Percentiles rank a stretch among this genome's conserved stretches.
These are phyloP conservation scores for Backusella sp. DNA, from an alignment of 192 early-diverging fungal genomes.

Conservation along the genomic window DNA sequence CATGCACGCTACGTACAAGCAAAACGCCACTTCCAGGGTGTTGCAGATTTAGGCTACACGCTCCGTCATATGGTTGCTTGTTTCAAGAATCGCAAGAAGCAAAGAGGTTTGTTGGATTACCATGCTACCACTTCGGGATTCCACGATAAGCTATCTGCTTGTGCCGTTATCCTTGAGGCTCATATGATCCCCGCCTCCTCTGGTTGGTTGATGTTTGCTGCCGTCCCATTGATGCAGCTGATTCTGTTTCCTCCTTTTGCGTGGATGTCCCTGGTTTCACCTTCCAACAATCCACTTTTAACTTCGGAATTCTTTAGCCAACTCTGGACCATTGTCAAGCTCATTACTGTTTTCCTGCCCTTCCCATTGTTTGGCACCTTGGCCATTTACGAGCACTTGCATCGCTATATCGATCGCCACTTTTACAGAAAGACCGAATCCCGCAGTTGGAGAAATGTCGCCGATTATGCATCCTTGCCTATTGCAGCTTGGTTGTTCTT, in stretches of 20 bases:
- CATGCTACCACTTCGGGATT: constrained; percentile 15
- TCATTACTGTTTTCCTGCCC: constrained; percentile 41
- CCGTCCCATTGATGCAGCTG: constrained; percentile 47
- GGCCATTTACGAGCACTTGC: constrained; percentile 44
- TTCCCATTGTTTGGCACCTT: constrained; percentile 43
- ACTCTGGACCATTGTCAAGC: constrained; percentile 39
- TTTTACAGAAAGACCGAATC: constrained; percentile 35
- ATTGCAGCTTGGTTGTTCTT: constrained; percentile 49
- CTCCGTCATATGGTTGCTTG: not conserved
- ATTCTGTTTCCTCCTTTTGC: constrained; percentile 37
- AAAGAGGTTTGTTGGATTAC: not conserved
- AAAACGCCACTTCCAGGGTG: constrained; percentile 70
- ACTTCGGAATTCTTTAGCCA: constrained; percentile 40
- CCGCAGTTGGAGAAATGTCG: constrained; percentile 34
- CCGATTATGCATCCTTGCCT: constrained; percentile 43
- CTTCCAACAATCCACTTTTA: constrained; percentile 34
- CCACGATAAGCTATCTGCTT: constrained; percentile 39
- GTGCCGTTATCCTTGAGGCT: constrained; percentile 48
- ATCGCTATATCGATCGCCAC: constrained; percentile 41
- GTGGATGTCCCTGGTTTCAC: constrained; percentile 22
- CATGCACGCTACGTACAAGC: constrained; percentile 69
- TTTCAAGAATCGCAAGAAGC: constrained; percentile 30
- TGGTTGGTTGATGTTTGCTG: constrained; percentile 55
- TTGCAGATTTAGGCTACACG: constrained; percentile 66
- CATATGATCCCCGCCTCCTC: constrained; percentile 53